A percentile compares a stretch with the other conserved stretches of the same genome.
Conservation (phyloP, 768 basidiomycete species). For the Rhodocollybia butyracea region DNA sequence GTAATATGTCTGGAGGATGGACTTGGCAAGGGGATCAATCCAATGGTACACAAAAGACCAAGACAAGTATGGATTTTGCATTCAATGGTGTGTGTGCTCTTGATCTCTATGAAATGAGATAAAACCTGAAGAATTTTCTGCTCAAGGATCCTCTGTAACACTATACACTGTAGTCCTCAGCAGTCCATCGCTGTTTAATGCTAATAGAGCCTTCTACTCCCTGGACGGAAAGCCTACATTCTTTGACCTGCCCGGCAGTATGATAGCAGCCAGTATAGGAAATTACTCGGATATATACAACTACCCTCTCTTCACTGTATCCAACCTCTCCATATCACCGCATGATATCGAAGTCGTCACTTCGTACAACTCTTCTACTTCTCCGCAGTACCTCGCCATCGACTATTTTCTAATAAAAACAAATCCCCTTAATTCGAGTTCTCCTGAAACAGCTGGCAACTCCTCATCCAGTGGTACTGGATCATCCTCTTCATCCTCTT, state of each 20-base stretch:
- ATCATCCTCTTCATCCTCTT: neutral
- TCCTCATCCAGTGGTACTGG: neutral
- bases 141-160: neutral
- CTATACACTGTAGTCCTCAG: neutral
- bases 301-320: neutral
- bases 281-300: neutral
- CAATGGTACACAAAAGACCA: neutral
- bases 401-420: conserved; percentile 3
- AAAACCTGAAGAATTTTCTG: neutral
- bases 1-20: conserved; percentile 4
- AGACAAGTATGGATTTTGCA: neutral
- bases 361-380: neutral
- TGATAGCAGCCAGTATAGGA: neutral
- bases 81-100: neutral
- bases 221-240: neutral
- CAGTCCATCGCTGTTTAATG: neutral
- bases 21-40: neutral
- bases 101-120: neutral
- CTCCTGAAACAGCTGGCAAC: neutral
- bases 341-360: neutral
- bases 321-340: neutral
- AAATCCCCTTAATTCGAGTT: neutral
- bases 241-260: conserved; percentile 1
- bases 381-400: neutral
- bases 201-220: conserved; percentile 2